Conservation (phyloP, 768 basidiomycete species). For the Russula virescens region DNA sequence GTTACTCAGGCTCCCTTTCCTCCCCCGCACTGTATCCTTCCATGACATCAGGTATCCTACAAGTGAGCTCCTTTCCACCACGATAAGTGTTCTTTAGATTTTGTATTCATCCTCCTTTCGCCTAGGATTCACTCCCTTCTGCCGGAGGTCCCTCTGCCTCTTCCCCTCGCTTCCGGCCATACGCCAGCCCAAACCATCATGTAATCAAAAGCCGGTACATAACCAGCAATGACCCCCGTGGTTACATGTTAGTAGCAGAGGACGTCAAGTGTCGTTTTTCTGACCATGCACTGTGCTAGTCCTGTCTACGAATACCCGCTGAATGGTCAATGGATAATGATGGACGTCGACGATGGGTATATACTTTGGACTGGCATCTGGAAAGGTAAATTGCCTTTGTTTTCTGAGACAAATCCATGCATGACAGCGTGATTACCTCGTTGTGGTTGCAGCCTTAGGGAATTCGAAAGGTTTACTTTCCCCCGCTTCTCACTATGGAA, state of each 20-base stretch:
- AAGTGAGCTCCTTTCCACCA: conserved; percentile 25
- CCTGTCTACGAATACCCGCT: conserved; percentile 88
- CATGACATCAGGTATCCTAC: conserved; percentile 32
- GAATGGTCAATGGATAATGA: conserved; percentile 92
- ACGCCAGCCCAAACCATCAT: conserved; percentile 69
- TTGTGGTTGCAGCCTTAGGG: conserved; percentile 54
- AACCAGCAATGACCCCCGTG: conserved; percentile 82
- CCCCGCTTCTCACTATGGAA: neutral
- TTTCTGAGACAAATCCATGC: neutral
- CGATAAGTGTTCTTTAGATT: neutral
- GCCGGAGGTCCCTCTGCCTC: conserved; percentile 24
- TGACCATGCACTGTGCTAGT: conserved; percentile 31
- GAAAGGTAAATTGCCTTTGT: conserved; percentile 58
- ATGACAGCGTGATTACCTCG: conserved; percentile 19
- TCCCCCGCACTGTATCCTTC: conserved; percentile 20
- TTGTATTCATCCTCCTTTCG: neutral
- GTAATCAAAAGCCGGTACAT: conserved; percentile 85
- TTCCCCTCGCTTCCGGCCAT: conserved; percentile 54
- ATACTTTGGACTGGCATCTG: conserved; percentile 92
- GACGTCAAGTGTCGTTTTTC: neutral
- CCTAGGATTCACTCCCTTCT: conserved; percentile 33
- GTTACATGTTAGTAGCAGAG: conserved; percentile 64
- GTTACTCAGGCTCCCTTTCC: conserved; percentile 26
- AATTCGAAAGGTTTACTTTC: conserved; percentile 69
- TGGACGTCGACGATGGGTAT: conserved; percentile 91